Percentiles rank a stretch among this genome's conserved stretches.
These are phyloP conservation scores for Fusarium sp. DNA, from an alignment of 2,329 filamentous ascomycete genomes.

Conservation along the genomic window DNA sequence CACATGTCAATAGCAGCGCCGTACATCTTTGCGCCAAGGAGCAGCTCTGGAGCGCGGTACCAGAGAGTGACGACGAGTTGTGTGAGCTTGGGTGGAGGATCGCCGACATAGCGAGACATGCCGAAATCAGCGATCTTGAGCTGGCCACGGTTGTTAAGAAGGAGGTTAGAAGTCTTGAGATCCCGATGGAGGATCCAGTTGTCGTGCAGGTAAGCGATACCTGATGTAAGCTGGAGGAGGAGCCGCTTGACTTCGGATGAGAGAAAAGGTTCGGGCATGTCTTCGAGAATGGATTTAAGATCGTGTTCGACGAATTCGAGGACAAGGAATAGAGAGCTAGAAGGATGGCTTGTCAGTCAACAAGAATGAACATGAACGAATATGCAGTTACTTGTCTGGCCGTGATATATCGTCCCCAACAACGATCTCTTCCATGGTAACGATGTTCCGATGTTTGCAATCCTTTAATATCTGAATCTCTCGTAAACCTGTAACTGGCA, in stretches of 20 bases:
- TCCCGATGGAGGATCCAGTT: constrained; percentile 95
- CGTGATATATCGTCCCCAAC: constrained; percentile 72
- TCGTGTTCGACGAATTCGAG: constrained; percentile 99
- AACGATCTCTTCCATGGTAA: constrained; percentile 85
- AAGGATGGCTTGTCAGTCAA: constrained; percentile 38
- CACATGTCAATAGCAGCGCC: constrained; percentile 88
- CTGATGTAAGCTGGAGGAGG: constrained; percentile 83
- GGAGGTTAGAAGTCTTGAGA: constrained; percentile 92
- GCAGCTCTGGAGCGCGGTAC: constrained; percentile 93
- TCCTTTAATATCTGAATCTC: constrained; percentile 93
- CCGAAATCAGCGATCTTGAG: constrained; percentile 98
- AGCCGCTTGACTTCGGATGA: constrained; percentile 94
- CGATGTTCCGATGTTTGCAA: constrained; percentile 85
- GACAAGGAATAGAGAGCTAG: constrained; percentile 84
- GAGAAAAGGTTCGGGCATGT: constrained; percentile 94
- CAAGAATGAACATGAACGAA: constrained; percentile 35
- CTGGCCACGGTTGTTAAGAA: constrained; percentile 94
- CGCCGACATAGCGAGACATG: constrained; percentile 91
- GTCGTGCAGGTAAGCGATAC: constrained; percentile 86
- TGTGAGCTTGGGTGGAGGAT: constrained; percentile 83
- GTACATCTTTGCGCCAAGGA: constrained; percentile 85
- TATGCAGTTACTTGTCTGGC: constrained; percentile 64
- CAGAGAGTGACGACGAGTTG: constrained; percentile 96
- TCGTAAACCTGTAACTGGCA: constrained; percentile 91
- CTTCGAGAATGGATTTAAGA: constrained; percentile 90